Evolutionary conservation across 2,329 filamentous ascomycete genomes (phyloP), one percentile per base, ranked within the genome.

Genomic region (Colletotrichum falcatum): DNA sequence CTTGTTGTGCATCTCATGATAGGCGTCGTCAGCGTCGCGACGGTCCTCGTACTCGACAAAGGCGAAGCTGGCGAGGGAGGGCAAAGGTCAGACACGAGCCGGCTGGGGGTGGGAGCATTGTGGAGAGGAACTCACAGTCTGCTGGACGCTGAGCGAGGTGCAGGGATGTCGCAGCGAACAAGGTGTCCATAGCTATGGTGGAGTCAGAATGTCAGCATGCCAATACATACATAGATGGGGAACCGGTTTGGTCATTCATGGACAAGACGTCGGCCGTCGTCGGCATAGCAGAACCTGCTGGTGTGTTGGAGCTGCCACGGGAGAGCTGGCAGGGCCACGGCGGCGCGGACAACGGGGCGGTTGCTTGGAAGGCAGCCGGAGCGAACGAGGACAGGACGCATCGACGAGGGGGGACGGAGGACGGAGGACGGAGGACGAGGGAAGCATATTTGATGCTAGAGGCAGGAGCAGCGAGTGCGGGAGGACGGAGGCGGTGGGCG

Each of bases 1-100:
- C 90, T 98, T 98, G 87, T 98, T 98, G 81, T 99, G 96, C 96
- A 99, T 99, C 85, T 99, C 96, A 82, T 99, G 94, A 81, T 99
- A 99, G 58, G 96, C 96, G 85, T 99, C 96, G 82, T 99, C 96
- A 74, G 96, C 95, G 87, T 99, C 96, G 77, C 96, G 95, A 77
- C 95, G 94, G 82, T 95, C 97, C 86, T 99, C 96, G 83, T 99
- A 99, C 84, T 99, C 96, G 74, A 99, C 96, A 81, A 99, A 99
- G 46, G 96, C 96, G 82, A 99, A 99, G 76, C 96, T 91, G 42
- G 33, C 1, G 44, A 16, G 18, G 9, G 7, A 18, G 7, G 5
- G 37, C 5, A 33, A 14, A 44, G 33, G 42, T 63, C 20, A 49
- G 44, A 54, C 12, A 30, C 26, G 33, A 23, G 5, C 2, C 30